Percentiles rank a stretch among this genome's conserved stretches.
Evolutionary conservation across 2,329 filamentous ascomycete genomes (phyloP).

Genomic region (Fusarium sp.): DNA sequence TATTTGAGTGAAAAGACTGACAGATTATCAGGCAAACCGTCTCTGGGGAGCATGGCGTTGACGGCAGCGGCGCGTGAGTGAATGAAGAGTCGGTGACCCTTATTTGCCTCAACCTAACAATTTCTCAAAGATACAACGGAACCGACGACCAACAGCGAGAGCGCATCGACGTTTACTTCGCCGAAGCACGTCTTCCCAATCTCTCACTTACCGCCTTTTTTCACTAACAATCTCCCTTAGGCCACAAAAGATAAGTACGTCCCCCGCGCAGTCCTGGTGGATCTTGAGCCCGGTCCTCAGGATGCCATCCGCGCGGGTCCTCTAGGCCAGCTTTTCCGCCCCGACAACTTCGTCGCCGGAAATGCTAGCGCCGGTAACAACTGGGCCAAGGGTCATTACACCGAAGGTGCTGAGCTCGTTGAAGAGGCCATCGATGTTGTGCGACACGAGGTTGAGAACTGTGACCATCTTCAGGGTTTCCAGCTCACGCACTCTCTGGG

Average conservation of each 20-base stretch:
- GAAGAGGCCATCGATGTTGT: constrained; percentile 98
- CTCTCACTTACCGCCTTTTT: background rate
- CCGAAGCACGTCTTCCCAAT: constrained; percentile 63
- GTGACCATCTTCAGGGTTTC: constrained; percentile 99
- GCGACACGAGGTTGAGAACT: constrained; percentile 97
- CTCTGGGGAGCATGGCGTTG: constrained; percentile 93
- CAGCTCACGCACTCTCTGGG: constrained; percentile 99
- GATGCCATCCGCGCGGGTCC: constrained; percentile 98
- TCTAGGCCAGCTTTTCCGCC: constrained; percentile 98
- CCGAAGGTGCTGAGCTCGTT: constrained; percentile 98
- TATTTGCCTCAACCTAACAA: constrained; percentile 14
- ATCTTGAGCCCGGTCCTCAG: constrained; percentile 99
- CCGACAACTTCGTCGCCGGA: constrained; percentile 99
- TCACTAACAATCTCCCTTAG: constrained; percentile 58
- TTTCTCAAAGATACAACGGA: constrained; percentile 73
- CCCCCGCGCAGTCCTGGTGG: constrained; percentile 97
- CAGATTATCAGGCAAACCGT: constrained; percentile 70
- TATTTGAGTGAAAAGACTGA: background rate
- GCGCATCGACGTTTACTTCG: constrained; percentile 99
- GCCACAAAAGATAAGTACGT: constrained; percentile 98
- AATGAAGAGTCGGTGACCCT: constrained; percentile 3
- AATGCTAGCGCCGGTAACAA: constrained; percentile 99
- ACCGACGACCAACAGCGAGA: constrained; percentile 98
- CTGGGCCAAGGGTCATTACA: constrained; percentile 99
- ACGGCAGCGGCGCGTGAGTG: constrained; percentile 87